Evolutionary conservation across 768 basidiomycete genomes (phyloP).

Genomic region (Lactifluus subvellereus): DNA sequence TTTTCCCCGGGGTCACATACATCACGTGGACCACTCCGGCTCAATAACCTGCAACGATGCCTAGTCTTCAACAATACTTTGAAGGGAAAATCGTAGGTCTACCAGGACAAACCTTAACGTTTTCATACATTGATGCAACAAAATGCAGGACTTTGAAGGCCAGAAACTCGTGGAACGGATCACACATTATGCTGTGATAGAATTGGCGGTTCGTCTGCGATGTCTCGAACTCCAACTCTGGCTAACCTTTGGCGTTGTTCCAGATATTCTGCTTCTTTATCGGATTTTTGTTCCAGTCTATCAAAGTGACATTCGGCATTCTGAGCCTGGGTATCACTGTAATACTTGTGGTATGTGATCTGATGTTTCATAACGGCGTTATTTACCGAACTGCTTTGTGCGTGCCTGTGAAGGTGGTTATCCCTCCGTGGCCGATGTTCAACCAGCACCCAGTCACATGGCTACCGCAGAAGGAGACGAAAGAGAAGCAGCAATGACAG

Average conservation of each 20-base stretch:
- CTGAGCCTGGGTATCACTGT: conserved; percentile 34
- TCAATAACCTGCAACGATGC: not conserved
- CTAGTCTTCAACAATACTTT: conserved; percentile 24
- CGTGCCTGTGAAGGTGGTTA: conserved; percentile 38
- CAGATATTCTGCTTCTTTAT: conserved; percentile 51
- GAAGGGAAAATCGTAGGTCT: conserved; percentile 34
- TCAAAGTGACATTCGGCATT: conserved; percentile 47
- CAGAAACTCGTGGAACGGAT: conserved; percentile 49
- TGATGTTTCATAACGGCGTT: conserved; percentile 17
- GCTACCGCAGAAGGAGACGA: conserved; percentile 37
- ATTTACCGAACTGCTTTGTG: not conserved
- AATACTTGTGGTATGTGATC: conserved; percentile 19
- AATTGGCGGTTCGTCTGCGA: conserved; percentile 39
- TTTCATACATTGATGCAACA: not conserved
- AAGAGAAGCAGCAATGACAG: conserved; percentile 29
- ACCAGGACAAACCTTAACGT: not conserved
- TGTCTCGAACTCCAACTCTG: not conserved
- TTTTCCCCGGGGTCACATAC: not conserved
- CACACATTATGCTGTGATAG: conserved; percentile 39
- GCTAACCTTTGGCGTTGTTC: not conserved
- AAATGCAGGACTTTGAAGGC: conserved; percentile 55
- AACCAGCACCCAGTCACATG: conserved; percentile 58
- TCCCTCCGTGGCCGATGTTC: conserved; percentile 69
- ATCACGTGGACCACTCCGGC: not conserved
- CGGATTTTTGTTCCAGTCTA: conserved; percentile 52